A percentile compares a stretch with the other conserved stretches of the same genome.
Conservation (phyloP, 768 basidiomycete species). For the Rubroboletus pulcherrimus region DNA sequence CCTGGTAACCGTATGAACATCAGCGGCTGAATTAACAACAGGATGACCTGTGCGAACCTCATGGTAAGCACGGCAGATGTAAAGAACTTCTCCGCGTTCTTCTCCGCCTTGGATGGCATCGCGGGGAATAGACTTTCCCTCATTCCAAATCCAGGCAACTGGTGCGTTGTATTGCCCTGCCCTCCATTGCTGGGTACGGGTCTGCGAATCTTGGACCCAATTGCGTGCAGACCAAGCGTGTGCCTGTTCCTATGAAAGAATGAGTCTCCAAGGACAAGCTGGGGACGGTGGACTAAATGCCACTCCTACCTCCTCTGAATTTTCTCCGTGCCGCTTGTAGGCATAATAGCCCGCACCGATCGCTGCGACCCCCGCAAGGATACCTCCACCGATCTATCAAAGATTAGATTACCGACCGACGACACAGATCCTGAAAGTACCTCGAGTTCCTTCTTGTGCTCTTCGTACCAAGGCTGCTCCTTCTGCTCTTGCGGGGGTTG, state of each 20-base stretch:
- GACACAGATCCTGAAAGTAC: slow-evolving; percentile 28
- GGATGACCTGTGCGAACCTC: slow-evolving; percentile 40
- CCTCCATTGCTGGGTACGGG: slow-evolving; percentile 49
- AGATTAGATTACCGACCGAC: slow-evolving; percentile 3
- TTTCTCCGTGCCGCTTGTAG: slow-evolving; percentile 54
- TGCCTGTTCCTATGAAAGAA: slow-evolving; percentile 42
- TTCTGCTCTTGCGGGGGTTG: slow-evolving; percentile 41
- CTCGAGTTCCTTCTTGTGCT: slow-evolving; percentile 56
- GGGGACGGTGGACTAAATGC: background rate
- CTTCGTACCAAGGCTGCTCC: slow-evolving; percentile 53
- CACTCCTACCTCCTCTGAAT: slow-evolving; percentile 49
- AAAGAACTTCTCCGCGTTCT: slow-evolving; percentile 50
- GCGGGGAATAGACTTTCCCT: slow-evolving; percentile 56
- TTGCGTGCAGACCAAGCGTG: slow-evolving; percentile 45
- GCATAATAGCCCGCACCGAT: slow-evolving; percentile 50
- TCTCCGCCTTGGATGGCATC: slow-evolving; percentile 56
- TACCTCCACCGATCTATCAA: slow-evolving; percentile 58
- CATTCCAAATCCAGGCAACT: slow-evolving; percentile 58
- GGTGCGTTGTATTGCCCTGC: slow-evolving; percentile 42
- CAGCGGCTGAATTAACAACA: background rate
- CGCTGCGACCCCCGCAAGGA: slow-evolving; percentile 50
- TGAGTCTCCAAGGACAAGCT: background rate
- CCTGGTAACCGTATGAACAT: slow-evolving; percentile 33
- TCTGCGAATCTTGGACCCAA: slow-evolving; percentile 57
- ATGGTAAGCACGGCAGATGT: slow-evolving; percentile 55